Base-by-base conservation (phyloP, 2,329 filamentous ascomycete genomes). In the Dendryphion nanum region DNA sequence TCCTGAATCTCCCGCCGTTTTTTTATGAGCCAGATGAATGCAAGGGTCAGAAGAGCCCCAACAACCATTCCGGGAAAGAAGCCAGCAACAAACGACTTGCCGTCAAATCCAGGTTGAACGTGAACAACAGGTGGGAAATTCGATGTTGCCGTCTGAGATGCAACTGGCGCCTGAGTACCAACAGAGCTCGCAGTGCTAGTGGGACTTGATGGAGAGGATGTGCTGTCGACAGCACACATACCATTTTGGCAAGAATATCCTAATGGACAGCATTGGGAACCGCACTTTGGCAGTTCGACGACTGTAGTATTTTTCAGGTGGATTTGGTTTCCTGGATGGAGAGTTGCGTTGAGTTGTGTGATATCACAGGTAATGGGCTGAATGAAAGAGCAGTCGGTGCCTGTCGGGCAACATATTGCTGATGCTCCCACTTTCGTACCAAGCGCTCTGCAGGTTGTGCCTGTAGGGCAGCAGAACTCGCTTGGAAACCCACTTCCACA, bases 331-430 rank as follows among this genome's bases (percentile, higher is more conserved):
- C 71, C 65, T 8, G 81, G 80, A 45, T 80, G 67, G 14, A 67
- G 49, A 6, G 66, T 72, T 2, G 79, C 73, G 51, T 89, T 77
- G 56, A 89, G 82, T 30, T 76, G 70, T 5, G 59, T 60, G 38
- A 83, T 55, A 47, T 86, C 76, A 70, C 85, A 89, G 26, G 73
- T 73, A 43, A 88, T 82, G 19, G 82, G 72, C 48, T 73, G 56
- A 50, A 90, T 84, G 33, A 62, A 70, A n/a, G 66, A 50, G 67
- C 86, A 90, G 51, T 73, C 70, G 23, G 48, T 44, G 23, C 73
- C 77, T 2, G 62, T 47, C 1, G 85, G 85, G 57, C 86, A 90
- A 69, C 86, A 90, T 33, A 89, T 69, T 12, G 83, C 74, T 0
- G 84, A 86, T 5, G 82, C 83, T 30, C 73, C 68, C n/a, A 70